A percentile compares a stretch with the other conserved stretches of the same genome.
These are phyloP conservation scores for Podosphaera aphanis DNA, from an alignment of 2,329 filamentous ascomycete species.

Conservation along the genomic window DNA sequence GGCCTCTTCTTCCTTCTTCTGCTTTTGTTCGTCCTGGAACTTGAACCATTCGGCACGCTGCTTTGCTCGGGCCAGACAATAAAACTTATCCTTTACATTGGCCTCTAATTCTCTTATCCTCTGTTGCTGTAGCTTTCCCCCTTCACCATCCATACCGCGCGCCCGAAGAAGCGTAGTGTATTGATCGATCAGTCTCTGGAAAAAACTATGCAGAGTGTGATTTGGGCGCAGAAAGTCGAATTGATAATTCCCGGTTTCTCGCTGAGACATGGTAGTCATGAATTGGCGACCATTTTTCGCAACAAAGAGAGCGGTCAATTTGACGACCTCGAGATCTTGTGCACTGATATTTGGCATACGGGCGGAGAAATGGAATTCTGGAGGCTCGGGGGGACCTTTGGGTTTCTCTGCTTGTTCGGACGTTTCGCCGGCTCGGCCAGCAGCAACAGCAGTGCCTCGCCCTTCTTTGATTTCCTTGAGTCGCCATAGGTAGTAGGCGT, in stretches of 20 bases:
- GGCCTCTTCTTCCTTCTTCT: slow-evolving; percentile 68
- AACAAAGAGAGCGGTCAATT: slow-evolving; percentile 70
- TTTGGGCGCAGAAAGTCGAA: slow-evolving; percentile 92
- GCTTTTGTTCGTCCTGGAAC: slow-evolving; percentile 63
- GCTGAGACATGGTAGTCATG: slow-evolving; percentile 71
- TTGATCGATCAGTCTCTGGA: slow-evolving; percentile 77
- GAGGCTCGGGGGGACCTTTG: slow-evolving; percentile 61
- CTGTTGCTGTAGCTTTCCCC: slow-evolving; percentile 44
- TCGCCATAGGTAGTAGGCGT: slow-evolving; percentile 77
- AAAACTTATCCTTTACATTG: slow-evolving; percentile 58
- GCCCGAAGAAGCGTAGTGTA: slow-evolving; percentile 59
- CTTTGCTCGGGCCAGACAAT: slow-evolving; percentile 57
- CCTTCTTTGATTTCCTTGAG: slow-evolving; percentile 67
- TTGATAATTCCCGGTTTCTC: slow-evolving; percentile 74
- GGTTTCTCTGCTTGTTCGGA: slow-evolving; percentile 38
- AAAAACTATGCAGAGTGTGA: slow-evolving; percentile 91
- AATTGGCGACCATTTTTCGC: slow-evolving; percentile 83
- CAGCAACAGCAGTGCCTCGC: slow-evolving; percentile 54
- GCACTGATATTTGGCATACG: slow-evolving; percentile 95
- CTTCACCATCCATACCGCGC: slow-evolving; percentile 36
- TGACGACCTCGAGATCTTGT: slow-evolving; percentile 57
- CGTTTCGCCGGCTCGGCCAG: slow-evolving; percentile 46
- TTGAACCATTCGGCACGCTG: slow-evolving; percentile 73
- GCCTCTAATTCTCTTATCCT: slow-evolving; percentile 48
- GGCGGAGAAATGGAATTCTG: slow-evolving; percentile 78